These are phyloP conservation scores for Cryphonectria parasitica DNA, from an alignment of 2,329 filamentous ascomycete species.

Conservation along the genomic window DNA sequence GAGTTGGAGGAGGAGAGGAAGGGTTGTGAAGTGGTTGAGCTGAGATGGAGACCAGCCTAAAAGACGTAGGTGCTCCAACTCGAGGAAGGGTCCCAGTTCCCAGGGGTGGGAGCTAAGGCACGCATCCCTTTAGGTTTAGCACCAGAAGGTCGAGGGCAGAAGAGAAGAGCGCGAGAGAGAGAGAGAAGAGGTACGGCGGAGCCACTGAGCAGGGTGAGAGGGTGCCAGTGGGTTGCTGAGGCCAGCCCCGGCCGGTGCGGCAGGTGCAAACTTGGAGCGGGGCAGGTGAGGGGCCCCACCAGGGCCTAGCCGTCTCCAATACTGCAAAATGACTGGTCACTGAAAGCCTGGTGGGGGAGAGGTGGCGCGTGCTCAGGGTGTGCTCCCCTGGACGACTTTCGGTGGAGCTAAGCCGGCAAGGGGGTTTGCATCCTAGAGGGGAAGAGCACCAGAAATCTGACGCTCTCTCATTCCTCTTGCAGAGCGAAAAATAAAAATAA, in stretches of 20 bases:
- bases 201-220: slow-evolving; percentile 2
- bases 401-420: slow-evolving; percentile 14
- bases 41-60: slow-evolving; percentile 16
- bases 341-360: slow-evolving; percentile 3
- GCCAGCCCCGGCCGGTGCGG: slow-evolving; percentile 7
- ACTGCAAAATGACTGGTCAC: background rate
- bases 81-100: slow-evolving; percentile 11
- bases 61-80: slow-evolving; percentile 5
- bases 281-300: slow-evolving; percentile 7
- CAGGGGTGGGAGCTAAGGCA: slow-evolving; percentile 17
- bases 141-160: background rate
- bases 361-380: slow-evolving; percentile 18
- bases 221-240: background rate
- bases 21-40: slow-evolving; percentile 12
- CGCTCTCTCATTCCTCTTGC: slow-evolving; percentile 1
- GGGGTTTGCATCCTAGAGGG: slow-evolving; percentile 5
- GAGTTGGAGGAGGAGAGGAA: slow-evolving; percentile 17
- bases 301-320: background rate
- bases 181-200: background rate
- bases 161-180: background rate
- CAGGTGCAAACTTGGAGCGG: slow-evolving; percentile 12
- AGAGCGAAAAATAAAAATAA: background rate
- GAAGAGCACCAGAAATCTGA: background rate
- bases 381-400: slow-evolving; percentile 6
- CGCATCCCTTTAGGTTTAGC: slow-evolving; percentile 4